Evolutionary conservation across 1,284 basidiomycete species (phyloP).

Genomic region (Tilletia caries): DNA sequence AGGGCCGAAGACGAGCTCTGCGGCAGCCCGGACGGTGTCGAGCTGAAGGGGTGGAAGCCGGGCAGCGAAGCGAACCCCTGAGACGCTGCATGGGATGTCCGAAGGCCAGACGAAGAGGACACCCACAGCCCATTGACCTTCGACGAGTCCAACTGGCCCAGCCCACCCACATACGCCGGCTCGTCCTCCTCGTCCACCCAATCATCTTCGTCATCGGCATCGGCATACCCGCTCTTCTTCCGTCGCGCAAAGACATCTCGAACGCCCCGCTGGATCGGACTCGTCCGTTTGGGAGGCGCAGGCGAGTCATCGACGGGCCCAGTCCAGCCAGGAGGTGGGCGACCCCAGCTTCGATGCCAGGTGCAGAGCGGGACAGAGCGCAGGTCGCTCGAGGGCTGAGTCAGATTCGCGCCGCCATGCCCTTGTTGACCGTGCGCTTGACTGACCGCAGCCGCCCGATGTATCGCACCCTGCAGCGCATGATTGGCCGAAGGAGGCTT

Average conservation of each 20-base stretch:
- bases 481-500: slow-evolving; percentile 45
- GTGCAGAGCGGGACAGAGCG: slow-evolving; percentile 21
- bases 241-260: slow-evolving; percentile 42
- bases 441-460: slow-evolving; percentile 17
- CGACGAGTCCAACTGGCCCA: slow-evolving; percentile 37
- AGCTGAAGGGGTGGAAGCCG: not conserved
- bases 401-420: not conserved
- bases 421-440: not conserved
- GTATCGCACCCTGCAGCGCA: slow-evolving; percentile 26
- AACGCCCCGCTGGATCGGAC: slow-evolving; percentile 23
- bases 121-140: not conserved
- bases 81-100: not conserved
- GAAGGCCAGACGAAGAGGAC: no score
- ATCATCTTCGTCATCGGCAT: slow-evolving; percentile 30
- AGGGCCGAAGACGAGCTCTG: slow-evolving; percentile 1
- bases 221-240: not conserved
- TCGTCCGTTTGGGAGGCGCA: not conserved
- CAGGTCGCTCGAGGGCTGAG: not conserved
- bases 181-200: slow-evolving; percentile 47
- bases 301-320: slow-evolving; percentile 39
- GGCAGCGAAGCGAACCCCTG: no score
- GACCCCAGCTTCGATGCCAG: slow-evolving; percentile 44
- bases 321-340: slow-evolving; percentile 46
- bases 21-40: not conserved
- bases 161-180: slow-evolving; percentile 35